phyloP scores from a whole-genome alignment of 73 alveolate genomes.

The Durusdinium trenchii region DNA sequence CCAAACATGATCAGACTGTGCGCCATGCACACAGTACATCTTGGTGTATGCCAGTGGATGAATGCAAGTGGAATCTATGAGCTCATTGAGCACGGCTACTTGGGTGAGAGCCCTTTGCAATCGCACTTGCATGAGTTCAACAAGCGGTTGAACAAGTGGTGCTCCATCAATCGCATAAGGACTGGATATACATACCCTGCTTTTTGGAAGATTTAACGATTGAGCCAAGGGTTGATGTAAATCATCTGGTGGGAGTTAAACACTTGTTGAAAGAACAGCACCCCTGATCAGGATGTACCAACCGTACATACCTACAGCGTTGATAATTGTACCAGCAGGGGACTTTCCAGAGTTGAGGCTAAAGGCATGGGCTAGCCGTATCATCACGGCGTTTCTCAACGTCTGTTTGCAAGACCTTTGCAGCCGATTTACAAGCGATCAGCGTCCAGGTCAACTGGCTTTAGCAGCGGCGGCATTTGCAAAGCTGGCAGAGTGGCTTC shows the following conservation, averaged over 20 bases:
- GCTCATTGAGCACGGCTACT: not conserved
- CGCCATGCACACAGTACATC: not conserved
- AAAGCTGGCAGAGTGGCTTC: not conserved
- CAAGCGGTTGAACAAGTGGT: not conserved
- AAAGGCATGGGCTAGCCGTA: not conserved
- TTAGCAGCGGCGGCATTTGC: not conserved
- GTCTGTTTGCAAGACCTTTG: not conserved
- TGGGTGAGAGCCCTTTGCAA: not conserved
- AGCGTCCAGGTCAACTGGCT: not conserved
- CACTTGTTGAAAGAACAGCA: not conserved
- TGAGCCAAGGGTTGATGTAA: too few relatives aligned
- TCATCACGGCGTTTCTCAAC: not conserved
- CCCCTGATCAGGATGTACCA: constrained; percentile 17
- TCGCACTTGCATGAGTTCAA: not conserved
- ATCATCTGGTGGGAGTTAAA: not conserved
- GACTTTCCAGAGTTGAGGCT: constrained; percentile 18
- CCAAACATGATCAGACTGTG: not conserved
- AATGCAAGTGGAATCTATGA: not conserved
- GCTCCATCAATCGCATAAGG: not conserved
- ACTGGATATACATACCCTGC: too few relatives aligned
- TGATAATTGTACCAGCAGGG: not conserved
- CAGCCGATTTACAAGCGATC: not conserved
- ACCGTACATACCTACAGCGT: not conserved
- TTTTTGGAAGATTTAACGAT: not conserved
- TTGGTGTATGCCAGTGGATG: constrained; percentile 2